Evolutionary conservation across 2,329 filamentous ascomycete species (phyloP), one percentile per base, ranked within the genome.

Genomic region (Apiospora hydei): DNA sequence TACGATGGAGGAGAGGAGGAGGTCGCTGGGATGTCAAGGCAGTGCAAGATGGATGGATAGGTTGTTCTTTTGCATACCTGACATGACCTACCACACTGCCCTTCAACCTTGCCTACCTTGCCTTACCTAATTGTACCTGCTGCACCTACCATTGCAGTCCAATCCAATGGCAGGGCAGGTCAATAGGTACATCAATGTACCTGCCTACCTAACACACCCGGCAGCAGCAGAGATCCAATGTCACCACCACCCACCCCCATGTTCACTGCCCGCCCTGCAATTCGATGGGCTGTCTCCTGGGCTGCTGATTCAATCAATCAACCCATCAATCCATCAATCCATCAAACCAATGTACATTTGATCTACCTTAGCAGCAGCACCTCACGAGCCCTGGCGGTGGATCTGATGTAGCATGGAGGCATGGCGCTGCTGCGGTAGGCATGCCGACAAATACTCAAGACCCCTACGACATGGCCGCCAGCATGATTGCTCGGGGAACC

Each of bases 111-210:
- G 53, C 53, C 53, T 21, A 57, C 51, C 26, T 53, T 61, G 41
- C 34, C 57, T 64, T 64, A 64, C 57, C 57, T 64, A 64, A 64
- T 49, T 49, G 46, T 53, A 53, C n/a, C 21, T 21, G 30, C 10
- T 21, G 30, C 30, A 34, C 57, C 57, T 61, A 64, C 30, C 34
- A 21, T 43, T 43, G 41, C 34, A 24, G 11, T 51, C 10, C 21
- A 49, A 10, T 51, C 10, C 21, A 49, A 10, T 49, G 34, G 18
- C 18, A 64, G 57, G 34, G 8, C 57, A 41, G 53, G 30, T 14
- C 26, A 30, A 30, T 30, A 53, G 11, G 49, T 53, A 26, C 13
- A n/a, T 3, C 26, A 30, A 30, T 30, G 26, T 61, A 38, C 51
- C 51, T 53, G 30, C 51, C 4, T 53, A 53, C 51, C 26, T 34